phyloP scores from a whole-genome alignment of 2,329 filamentous ascomycete species.

The Aspergillus sp. region DNA sequence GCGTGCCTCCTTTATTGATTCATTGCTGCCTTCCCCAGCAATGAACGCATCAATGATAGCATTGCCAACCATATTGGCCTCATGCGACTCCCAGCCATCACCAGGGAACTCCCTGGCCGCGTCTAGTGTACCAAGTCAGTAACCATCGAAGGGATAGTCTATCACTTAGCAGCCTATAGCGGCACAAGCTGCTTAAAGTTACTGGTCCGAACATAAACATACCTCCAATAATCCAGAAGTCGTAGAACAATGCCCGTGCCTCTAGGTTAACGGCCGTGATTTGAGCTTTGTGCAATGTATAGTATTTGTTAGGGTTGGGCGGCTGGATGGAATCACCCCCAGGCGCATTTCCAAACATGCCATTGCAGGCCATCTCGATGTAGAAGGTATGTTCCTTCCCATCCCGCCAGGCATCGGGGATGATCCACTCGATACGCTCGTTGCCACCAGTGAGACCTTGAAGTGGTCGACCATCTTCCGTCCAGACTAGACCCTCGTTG shows the following conservation, averaged over 20 bases:
- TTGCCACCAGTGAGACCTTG: conserved; percentile 90
- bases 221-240: conserved; percentile 87
- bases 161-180: neutral
- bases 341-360: conserved; percentile 93
- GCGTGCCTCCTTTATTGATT: conserved; percentile 76
- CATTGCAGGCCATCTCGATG: conserved; percentile 97
- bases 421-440: conserved; percentile 87
- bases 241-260: conserved; percentile 79
- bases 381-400: conserved; percentile 88
- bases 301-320: conserved; percentile 81
- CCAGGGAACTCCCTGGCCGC: conserved; percentile 87
- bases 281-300: conserved; percentile 71
- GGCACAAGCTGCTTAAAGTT: neutral
- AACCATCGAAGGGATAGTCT: no score
- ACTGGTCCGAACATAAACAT: conserved; percentile 28
- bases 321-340: conserved; percentile 86
- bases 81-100: conserved; percentile 85
- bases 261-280: conserved; percentile 88
- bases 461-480: conserved; percentile 80
- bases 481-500: conserved; percentile 95
- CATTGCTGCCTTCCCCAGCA: conserved; percentile 68
- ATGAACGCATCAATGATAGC: conserved; percentile 89
- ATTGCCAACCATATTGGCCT: conserved; percentile 80
- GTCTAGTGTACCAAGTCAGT: conserved; percentile 51
- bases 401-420: conserved; percentile 78